phyloP scores from a whole-genome alignment of 257 asterid species.

The Lavandula angustifolia region DNA sequence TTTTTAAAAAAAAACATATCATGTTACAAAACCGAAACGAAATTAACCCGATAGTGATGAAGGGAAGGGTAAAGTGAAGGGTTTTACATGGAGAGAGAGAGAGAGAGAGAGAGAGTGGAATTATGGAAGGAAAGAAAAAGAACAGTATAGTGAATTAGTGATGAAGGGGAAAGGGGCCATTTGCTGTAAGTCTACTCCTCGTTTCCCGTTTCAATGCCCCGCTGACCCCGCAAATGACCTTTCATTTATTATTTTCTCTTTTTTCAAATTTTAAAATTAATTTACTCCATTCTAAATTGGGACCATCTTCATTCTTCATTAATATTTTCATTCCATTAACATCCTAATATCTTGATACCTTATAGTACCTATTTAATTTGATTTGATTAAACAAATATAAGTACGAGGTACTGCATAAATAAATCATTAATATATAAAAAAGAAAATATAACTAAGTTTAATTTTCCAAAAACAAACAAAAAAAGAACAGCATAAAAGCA shows the following conservation, averaged over 20 bases:
- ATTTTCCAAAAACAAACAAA: no score
- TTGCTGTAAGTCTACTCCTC: slow-evolving; percentile 49
- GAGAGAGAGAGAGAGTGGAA: neutral
- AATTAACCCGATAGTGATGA: no score
- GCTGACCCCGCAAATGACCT: no score
- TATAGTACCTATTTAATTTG: no score
- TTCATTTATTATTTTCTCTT: slow-evolving; percentile 32
- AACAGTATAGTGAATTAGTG: neutral
- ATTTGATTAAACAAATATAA: no score
- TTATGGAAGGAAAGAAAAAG: neutral
- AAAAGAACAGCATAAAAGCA: slow-evolving; percentile 36
- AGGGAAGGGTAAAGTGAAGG: neutral
- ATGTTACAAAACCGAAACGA: no score
- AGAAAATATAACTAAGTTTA: no score
- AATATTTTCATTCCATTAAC: neutral
- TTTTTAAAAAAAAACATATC: no score
- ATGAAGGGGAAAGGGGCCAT: slow-evolving; percentile 14
- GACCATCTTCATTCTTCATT: neutral
- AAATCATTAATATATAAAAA: no score
- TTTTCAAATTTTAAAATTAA: slow-evolving; percentile 31
- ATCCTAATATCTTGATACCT: no score
- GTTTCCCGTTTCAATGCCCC: slow-evolving; percentile 61
- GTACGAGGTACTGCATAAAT: no score
- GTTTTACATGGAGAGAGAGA: neutral
- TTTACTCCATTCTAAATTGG: no score